Conservation (phyloP, 805 yeast species). For the Suhomyces emberorum region DNA sequence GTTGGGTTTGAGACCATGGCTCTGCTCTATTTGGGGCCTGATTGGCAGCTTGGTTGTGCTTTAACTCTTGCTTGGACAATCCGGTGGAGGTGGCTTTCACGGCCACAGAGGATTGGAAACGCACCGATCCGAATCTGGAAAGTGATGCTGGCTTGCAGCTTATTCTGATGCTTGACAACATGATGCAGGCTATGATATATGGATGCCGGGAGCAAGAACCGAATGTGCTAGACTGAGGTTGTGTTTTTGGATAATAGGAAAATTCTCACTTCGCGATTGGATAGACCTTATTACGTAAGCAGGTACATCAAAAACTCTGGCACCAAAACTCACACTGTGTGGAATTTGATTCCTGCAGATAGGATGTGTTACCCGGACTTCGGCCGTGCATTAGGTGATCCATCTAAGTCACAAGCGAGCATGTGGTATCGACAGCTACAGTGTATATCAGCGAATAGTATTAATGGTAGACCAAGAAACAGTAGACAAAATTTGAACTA, state of each 20-base stretch:
- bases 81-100: constrained; percentile 13
- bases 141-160: constrained; percentile 3
- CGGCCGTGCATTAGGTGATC: background rate
- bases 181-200: constrained; percentile 2
- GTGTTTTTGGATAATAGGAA: constrained; percentile 4
- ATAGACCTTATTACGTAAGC: constrained; percentile 2
- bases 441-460: constrained; percentile 8
- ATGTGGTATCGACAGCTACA: too few species aligned
- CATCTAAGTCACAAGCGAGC: too few species aligned
- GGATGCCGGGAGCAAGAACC: background rate
- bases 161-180: constrained; percentile 11
- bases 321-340: too few species aligned
- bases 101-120: constrained; percentile 11
- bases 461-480: constrained; percentile 4
- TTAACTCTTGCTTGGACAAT: constrained; percentile 17
- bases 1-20: constrained; percentile 73
- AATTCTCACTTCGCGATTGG: constrained; percentile 4
- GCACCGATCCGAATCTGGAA: constrained; percentile 5
- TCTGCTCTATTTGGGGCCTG: constrained; percentile 77
- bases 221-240: background rate
- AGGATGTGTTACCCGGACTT: constrained; percentile 2
- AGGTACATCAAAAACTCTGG: too few species aligned
- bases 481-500: background rate
- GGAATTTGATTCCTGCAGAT: too few species aligned
- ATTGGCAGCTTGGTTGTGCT: constrained; percentile 28